Conservation (phyloP, 345 rosid species). For the Salix purpurea region DNA sequence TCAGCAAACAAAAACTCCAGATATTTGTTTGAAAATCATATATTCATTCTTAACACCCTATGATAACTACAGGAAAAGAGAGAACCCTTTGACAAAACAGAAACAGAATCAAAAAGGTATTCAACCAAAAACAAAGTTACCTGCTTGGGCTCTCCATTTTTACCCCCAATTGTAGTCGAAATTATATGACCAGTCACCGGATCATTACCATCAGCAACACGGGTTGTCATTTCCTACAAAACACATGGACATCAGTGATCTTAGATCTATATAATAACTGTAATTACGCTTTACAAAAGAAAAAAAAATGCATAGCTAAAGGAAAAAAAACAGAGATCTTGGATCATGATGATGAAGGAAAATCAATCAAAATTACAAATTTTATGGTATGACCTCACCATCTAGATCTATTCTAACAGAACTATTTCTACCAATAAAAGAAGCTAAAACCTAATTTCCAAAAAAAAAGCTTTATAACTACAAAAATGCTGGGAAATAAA, state of each 20-base stretch:
- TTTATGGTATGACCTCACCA: neutral
- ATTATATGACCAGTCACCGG: conserved; percentile 86
- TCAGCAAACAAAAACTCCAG: neutral
- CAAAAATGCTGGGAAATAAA: neutral
- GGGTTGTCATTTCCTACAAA: conserved; percentile 66
- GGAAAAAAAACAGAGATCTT: neutral
- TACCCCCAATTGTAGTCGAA: conserved; percentile 85
- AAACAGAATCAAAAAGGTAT: neutral
- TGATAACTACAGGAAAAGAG: neutral
- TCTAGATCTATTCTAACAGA: neutral
- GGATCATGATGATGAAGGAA: conserved; percentile 12
- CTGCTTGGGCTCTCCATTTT: conserved; percentile 90
- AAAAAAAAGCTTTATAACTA: neutral
- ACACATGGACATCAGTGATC: neutral
- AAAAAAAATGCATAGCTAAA: neutral
- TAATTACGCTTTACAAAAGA: neutral
- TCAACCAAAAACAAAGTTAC: conserved; percentile 17
- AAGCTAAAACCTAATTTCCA: neutral
- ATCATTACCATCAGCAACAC: conserved; percentile 63
- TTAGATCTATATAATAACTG: neutral
- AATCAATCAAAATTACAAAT: neutral
- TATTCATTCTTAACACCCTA: neutral
- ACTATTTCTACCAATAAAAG: neutral
- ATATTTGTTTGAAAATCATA: neutral
- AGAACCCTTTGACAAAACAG: neutral